phyloP scores from a whole-genome alignment of 805 yeast species.

The Candida jianshihensis region DNA sequence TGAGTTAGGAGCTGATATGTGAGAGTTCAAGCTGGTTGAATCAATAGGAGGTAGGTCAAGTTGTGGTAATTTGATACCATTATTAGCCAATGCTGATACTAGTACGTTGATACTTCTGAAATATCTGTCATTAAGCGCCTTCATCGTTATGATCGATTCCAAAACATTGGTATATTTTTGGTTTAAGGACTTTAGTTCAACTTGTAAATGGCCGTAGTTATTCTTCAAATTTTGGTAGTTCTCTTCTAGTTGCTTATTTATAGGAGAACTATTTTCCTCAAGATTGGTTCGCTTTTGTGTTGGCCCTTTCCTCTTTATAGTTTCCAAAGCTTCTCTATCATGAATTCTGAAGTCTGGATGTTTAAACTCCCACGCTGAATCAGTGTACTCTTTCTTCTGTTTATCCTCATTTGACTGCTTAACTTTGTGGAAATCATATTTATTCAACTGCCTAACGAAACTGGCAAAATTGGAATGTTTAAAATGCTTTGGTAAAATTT shows the following conservation, averaged over 20 bases:
- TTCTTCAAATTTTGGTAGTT: conserved; percentile 9
- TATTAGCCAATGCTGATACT: conserved; percentile 40
- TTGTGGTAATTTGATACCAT: conserved; percentile 65
- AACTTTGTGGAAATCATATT: conserved; percentile 96
- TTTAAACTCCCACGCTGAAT: conserved; percentile 88
- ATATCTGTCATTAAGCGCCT: conserved; percentile 50
- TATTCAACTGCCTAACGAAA: conserved; percentile 91
- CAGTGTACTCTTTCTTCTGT: conserved; percentile 51
- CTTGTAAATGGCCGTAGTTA: conserved; percentile 27
- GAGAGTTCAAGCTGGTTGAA: neutral
- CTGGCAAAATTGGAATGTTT: conserved; percentile 93
- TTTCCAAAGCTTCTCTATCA: conserved; percentile 73
- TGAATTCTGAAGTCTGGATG: conserved; percentile 82
- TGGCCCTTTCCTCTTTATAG: conserved; percentile 80
- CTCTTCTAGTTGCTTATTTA: conserved; percentile 17
- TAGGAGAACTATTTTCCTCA: conserved; percentile 15
- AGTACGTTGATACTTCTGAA: conserved; percentile 44
- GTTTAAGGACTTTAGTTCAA: conserved; percentile 36
- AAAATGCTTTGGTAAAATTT: conserved; percentile 85
- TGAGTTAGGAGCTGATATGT: neutral
- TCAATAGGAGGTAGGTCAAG: conserved; percentile 42
- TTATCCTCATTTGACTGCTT: conserved; percentile 63
- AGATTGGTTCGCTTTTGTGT: conserved; percentile 36
- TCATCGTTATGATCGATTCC: conserved; percentile 51
- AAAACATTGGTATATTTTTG: conserved; percentile 59